Evolutionary conservation across 2,329 filamentous ascomycete species (phyloP), one percentile per base, ranked within the genome.

Genomic region (Nothophoma quercina): DNA sequence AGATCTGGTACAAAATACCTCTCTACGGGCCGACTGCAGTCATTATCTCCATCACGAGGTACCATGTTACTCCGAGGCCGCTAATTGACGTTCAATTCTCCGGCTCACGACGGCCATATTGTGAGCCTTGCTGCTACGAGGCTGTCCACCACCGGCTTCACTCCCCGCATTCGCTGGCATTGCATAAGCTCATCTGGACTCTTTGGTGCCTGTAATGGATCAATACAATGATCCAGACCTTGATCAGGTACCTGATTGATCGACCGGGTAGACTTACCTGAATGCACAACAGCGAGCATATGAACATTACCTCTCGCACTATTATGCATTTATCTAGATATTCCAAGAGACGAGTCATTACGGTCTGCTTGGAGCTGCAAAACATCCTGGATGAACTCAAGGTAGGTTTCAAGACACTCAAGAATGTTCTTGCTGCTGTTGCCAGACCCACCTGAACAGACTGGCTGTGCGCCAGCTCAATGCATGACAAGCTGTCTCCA

Each of bases 11-110:
- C 15, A 22, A 13, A 35, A 22, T 12, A 15, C 25, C n/a, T 23
- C 15, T 42, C n/a, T 21, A 30, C 42, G 43, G 43, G 30, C 43
- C 36, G 50, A 47, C 19, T 46, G 15, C 16, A 30, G 12, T 5
- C 19, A 9, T 32, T 33, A 8, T 30, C 28, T 2, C 13, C 23
- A 25, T 38, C 32, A 38, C 38, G 38, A 23, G 45, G 16, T 22
- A 13, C 21, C 10, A 40, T 7, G 12, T 28, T 22, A 9, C 28
- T 33, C 45, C 38, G 26, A 23, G 26, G 21, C 26, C 21, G 28
- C 19, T 47, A 21, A 8, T n/a, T 19, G 34, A 39, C 28, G n/a
- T n/a, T 40, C 9, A 6, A 7, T 32, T 18, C 3, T 21, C 35
- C 10, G 29, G 3, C 12, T 38, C 38, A 44, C 32, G n/a, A 34